phyloP scores from a whole-genome alignment of 148 eudicot species.

The Cornus suecica region DNA sequence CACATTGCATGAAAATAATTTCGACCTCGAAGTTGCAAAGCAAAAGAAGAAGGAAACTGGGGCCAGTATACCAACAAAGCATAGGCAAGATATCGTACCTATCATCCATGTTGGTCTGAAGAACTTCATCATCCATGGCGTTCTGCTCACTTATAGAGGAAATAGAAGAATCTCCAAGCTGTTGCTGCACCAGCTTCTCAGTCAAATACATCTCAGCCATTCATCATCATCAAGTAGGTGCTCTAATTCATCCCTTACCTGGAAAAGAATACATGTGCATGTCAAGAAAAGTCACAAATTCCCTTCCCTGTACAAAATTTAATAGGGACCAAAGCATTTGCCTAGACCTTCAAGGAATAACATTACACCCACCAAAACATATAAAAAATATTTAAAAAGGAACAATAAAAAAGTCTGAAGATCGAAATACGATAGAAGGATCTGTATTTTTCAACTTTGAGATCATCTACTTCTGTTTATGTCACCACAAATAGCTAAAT shows the following conservation, averaged over 20 bases:
- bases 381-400: no score
- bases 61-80: neutral
- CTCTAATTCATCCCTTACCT: slow-evolving; percentile 98
- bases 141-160: slow-evolving; percentile 58
- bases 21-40: neutral
- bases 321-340: neutral
- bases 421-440: no score
- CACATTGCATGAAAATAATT: slow-evolving; percentile 10
- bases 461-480: neutral
- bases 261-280: slow-evolving; percentile 16
- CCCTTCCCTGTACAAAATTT: neutral
- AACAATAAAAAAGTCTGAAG: no score
- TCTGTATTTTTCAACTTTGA: neutral
- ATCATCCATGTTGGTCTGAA: slow-evolving; percentile 52
- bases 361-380: no score
- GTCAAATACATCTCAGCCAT: slow-evolving; percentile 99
- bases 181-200: slow-evolving; percentile 67
- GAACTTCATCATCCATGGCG: slow-evolving; percentile 47
- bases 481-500: neutral
- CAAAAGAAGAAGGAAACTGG: neutral
- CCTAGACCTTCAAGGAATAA: neutral
- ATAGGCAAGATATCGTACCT: slow-evolving; percentile 35
- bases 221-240: slow-evolving; percentile 90
- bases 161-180: slow-evolving; percentile 59
- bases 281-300: neutral